Evolutionary conservation across 192 early-diverging fungal species (phyloP), one percentile per base, ranked within the genome.

Genomic region (Radiomyces spectabilis): DNA sequence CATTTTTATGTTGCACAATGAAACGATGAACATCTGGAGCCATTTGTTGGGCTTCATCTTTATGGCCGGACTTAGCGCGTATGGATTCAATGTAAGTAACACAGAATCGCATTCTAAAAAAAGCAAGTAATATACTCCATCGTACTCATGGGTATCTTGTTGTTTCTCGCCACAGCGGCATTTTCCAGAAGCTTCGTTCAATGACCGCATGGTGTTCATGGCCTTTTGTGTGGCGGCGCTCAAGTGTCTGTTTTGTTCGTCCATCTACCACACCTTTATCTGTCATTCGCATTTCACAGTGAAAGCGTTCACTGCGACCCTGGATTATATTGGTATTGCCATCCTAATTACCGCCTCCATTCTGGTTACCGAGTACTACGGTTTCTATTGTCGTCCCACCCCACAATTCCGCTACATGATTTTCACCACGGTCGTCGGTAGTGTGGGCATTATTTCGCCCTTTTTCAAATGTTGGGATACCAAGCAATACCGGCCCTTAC

Each of bases 281-380:
- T 75, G 76, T 49, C 76, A 80, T 62, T 72, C 77, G 1, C 67
- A 70, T 34, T 61, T 66, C 9, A 57, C 65, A 18, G 69, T 75
- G 22, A 78, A 76, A 60, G 66, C 67, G 19, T 81, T 74, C 53
- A 71, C 75, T 40, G 79, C 77, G 8, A 81, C 74, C 18, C 55
- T 84, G 16, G 79, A 81, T 51, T 81, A 84, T 66, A 81, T 81
- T 41, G 82, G 82, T 10, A 84, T 84, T 47, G 73, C 82, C 0
- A 57, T 81, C 44, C 53, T 84, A 22, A 84, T 84, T 45, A 77
- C 74, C 8, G 79, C 79, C n/a, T 76, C 73, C 25, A 70, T 80
- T 5, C 56, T 79, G 16, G 66, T 78, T 10, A 79, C 72, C 4
- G 76, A 76, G 46, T 80, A 81, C 62, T 84, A 78, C 61, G 72